These are phyloP conservation scores for Barbarea vulgaris DNA, from an alignment of 345 rosid genomes.

Conservation along the genomic window DNA sequence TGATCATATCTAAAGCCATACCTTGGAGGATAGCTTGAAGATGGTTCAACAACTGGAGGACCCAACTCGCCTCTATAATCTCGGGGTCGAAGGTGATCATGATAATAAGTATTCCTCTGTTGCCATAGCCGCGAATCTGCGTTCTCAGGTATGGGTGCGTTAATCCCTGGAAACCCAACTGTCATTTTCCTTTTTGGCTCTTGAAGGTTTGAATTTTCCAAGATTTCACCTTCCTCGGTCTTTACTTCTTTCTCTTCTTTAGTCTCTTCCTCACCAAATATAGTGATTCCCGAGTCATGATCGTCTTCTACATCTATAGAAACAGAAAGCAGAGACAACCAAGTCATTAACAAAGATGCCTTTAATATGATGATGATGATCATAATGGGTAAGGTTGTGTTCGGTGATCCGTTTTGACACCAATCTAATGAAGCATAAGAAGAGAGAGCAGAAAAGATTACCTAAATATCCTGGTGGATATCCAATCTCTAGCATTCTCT, in stretches of 20 bases:
- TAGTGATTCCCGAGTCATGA: constrained; percentile 74
- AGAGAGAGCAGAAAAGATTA: constrained; percentile 24
- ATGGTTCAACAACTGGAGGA: constrained; percentile 57
- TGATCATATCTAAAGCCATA: constrained; percentile 48
- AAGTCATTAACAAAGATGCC: neutral
- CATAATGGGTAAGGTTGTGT: no score
- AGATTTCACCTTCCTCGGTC: constrained; percentile 73
- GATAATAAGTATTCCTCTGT: constrained; percentile 37
- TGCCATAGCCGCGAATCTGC: constrained; percentile 59
- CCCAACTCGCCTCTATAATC: constrained; percentile 50
- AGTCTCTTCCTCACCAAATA: constrained; percentile 64
- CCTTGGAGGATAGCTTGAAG: constrained; percentile 67
- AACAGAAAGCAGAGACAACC: constrained; percentile 7
- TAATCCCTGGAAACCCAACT: constrained; percentile 79
- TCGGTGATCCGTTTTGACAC: neutral
- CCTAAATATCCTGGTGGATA: constrained; percentile 97
- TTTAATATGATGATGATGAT: constrained; percentile 1
- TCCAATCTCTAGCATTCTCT: constrained; percentile 95
- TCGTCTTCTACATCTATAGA: constrained; percentile 59
- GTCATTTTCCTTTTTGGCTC: constrained; percentile 56
- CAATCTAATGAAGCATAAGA: neutral
- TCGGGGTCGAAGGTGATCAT: constrained; percentile 44
- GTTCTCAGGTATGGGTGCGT: constrained; percentile 77
- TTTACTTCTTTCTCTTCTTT: constrained; percentile 53
- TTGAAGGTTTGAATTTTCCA: constrained; percentile 38